Percentiles rank a stretch among this genome's conserved stretches.
Evolutionary conservation across 1,139 yeast genomes (phyloP).

Genomic region (Blastobotrys niveus): DNA sequence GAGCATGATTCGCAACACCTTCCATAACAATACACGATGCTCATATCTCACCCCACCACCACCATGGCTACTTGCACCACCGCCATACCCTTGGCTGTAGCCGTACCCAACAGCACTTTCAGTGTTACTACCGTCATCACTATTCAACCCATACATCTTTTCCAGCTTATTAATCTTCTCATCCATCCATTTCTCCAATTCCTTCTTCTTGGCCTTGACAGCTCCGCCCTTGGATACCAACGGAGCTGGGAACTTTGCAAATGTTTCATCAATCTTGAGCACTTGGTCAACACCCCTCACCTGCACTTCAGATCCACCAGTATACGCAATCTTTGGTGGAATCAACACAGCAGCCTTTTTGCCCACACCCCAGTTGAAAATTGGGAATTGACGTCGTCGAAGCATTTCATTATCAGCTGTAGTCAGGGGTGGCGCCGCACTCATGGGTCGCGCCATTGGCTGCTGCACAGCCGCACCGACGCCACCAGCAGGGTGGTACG

Average conservation of each 20-base stretch:
- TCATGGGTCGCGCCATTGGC: slow-evolving; percentile 3
- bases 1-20: slow-evolving; percentile 28
- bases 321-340: slow-evolving; percentile 37
- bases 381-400: slow-evolving; percentile 59
- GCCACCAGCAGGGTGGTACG: slow-evolving; percentile 10
- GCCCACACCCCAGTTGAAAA: slow-evolving; percentile 64
- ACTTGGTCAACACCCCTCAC: slow-evolving; percentile 29
- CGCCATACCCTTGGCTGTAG: too few relatives aligned
- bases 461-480: slow-evolving; percentile 9
- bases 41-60: slow-evolving; percentile 17
- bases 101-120: slow-evolving; percentile 4
- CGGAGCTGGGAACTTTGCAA: slow-evolving; percentile 57
- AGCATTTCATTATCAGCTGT: slow-evolving; percentile 33
- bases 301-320: slow-evolving; percentile 29
- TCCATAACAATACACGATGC: slow-evolving; percentile 31
- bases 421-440: slow-evolving; percentile 6
- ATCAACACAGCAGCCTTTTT: slow-evolving; percentile 43
- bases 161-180: slow-evolving; percentile 32
- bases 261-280: slow-evolving; percentile 28
- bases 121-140: slow-evolving; percentile 18
- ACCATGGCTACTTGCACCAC: too few relatives aligned
- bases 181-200: slow-evolving; percentile 56
- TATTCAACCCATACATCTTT: not conserved
- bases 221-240: slow-evolving; percentile 37
- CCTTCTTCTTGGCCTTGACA: slow-evolving; percentile 52